Base-by-base conservation (phyloP, 2,329 filamentous ascomycete species). In the Ophidiomyces ophidiicola region DNA sequence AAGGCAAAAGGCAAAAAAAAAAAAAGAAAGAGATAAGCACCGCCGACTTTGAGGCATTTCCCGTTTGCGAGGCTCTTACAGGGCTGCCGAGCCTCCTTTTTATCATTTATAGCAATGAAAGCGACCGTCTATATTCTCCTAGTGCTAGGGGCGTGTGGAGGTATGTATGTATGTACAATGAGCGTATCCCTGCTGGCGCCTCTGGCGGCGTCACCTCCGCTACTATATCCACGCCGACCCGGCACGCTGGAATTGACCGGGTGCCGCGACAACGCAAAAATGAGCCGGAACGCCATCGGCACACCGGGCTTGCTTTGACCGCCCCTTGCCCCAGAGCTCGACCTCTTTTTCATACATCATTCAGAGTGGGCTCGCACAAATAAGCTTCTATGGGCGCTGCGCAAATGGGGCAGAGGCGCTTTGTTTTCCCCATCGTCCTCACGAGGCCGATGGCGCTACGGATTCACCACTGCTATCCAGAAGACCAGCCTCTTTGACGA, bases 401-500 rank as follows among this genome's bases (percentile, higher is more conserved):
- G 30, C 20, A 21, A 30, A 31, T 32, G 19, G 21, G 15, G 12
- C 28, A 15, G 19, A 8, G 8, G 8, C 29, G 29, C 29, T 28
- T 14, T n/a, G n/a, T n/a, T n/a, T 11, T 33, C n/a, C 11, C 26
- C 11, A 19, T 32, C 17, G 19, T 37, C 12, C 19, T 25, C 24
- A 41, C 14, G 38, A 36, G 12, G 36, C 23, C 10, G 42, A 36
- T 23, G 37, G 10, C 24, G 36, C 7, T 8, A 30, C 46, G 45
- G 42, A 36, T 44, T 48, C 54, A 39, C 57, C 60, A 31, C 69
- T 65, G 37, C 53, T 54, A 31, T 71, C 67, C 41, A 80, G 62
- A 44, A 98, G 66, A 28, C 87, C 87, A 3, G 88, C 83, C 64
- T 98, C 87, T 63, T 80, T 87, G 45, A 94, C 90, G 33, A 98